These are phyloP conservation scores for Cenococcum geophilum DNA, from an alignment of 495 filamentous ascomycete species.

Conservation along the genomic window DNA sequence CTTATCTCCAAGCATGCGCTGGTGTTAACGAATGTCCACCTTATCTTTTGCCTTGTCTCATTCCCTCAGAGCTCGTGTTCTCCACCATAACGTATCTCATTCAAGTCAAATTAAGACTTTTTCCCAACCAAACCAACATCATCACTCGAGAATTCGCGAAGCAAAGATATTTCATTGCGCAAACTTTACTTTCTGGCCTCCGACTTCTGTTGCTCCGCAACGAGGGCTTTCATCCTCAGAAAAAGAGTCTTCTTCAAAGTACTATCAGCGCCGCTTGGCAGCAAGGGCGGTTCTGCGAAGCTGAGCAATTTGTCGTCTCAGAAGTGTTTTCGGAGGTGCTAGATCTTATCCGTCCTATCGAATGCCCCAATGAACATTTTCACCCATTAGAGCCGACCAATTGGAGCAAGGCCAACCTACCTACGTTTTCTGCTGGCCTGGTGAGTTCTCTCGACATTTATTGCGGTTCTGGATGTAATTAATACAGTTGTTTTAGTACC, in stretches of 20 bases:
- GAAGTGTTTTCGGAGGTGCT: slow-evolving; percentile 21
- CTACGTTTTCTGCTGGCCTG: slow-evolving; percentile 22
- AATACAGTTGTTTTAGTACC: slow-evolving; percentile 16
- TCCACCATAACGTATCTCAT: slow-evolving; percentile 25
- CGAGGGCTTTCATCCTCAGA: slow-evolving; percentile 13
- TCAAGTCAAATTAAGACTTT: slow-evolving; percentile 21
- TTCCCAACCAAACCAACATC: slow-evolving; percentile 23
- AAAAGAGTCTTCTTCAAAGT: slow-evolving; percentile 20
- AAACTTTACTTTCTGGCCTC: slow-evolving; percentile 25
- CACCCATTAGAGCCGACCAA: background rate
- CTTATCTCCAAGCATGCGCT: slow-evolving; percentile 19
- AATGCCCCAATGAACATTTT: background rate
- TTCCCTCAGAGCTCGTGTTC: slow-evolving; percentile 26
- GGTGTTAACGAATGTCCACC: slow-evolving; percentile 26
- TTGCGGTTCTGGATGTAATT: background rate
- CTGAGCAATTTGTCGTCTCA: slow-evolving; percentile 25
- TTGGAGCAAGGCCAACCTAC: slow-evolving; percentile 18
- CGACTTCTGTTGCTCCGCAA: slow-evolving; percentile 22
- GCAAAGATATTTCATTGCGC: slow-evolving; percentile 22
- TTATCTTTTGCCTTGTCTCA: slow-evolving; percentile 22
- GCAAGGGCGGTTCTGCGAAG: slow-evolving; percentile 18
- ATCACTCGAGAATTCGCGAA: slow-evolving; percentile 24
- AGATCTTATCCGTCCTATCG: slow-evolving; percentile 15
- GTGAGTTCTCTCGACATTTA: slow-evolving; percentile 9
- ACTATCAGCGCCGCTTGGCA: slow-evolving; percentile 27